Percentiles rank a stretch among this genome's conserved stretches.
These are phyloP conservation scores for Brassica rapa DNA, from an alignment of 345 rosid genomes.

Conservation along the genomic window DNA sequence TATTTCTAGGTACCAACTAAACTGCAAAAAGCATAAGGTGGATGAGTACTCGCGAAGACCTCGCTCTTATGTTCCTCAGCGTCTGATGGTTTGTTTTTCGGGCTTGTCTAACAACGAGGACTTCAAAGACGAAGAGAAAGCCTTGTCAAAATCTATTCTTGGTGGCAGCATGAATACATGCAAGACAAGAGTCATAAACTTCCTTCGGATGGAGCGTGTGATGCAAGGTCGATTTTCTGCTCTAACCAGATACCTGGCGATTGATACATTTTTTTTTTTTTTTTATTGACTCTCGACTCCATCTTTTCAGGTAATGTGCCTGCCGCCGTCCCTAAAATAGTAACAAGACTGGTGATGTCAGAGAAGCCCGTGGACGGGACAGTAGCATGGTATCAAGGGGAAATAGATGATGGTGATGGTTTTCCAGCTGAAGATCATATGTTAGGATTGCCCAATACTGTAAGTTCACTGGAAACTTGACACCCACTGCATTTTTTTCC, in stretches of 20 bases:
- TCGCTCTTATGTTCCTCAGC: conserved; percentile 46
- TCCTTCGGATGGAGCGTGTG: conserved; percentile 54
- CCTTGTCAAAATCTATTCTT: conserved; percentile 71
- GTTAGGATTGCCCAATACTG: conserved; percentile 76
- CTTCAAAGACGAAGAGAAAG: conserved; percentile 56
- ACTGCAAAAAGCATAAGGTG: conserved; percentile 62
- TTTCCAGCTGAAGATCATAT: conserved; percentile 72
- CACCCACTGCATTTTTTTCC: conserved; percentile 15
- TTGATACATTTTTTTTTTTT: conserved; percentile 7
- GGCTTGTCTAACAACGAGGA: conserved; percentile 59
- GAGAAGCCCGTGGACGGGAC: conserved; percentile 85
- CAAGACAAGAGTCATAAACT: conserved; percentile 74
- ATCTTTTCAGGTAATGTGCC: conserved; percentile 39
- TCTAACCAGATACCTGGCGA: conserved; percentile 24
- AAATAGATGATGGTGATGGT: conserved; percentile 68
- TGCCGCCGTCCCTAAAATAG: conserved; percentile 41
- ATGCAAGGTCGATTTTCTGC: conserved; percentile 63
- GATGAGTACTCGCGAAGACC: conserved; percentile 57
- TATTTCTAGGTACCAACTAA: conserved; percentile 68
- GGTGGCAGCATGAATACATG: conserved; percentile 76
- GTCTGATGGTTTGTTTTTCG: conserved; percentile 43
- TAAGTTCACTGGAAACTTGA: conserved; percentile 46
- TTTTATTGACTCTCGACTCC: conserved; percentile 22
- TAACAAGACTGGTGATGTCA: conserved; percentile 64
- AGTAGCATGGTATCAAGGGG: conserved; percentile 82